Percentiles rank a stretch among this genome's conserved stretches.
Conservation (phyloP, 768 basidiomycete species). For the Sutorius australiensis region DNA sequence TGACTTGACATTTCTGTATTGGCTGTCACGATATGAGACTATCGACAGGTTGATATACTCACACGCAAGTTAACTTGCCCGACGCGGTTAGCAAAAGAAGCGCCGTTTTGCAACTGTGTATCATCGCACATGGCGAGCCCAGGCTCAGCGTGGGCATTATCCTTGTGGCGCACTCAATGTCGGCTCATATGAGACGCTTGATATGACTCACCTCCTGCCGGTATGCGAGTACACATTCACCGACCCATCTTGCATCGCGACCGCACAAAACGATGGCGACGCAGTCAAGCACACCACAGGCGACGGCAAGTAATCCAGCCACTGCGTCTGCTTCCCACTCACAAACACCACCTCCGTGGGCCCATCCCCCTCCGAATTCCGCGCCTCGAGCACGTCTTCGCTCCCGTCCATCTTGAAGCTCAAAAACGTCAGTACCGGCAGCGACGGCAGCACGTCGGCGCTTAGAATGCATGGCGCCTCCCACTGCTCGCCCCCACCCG, state of each 20-base stretch:
- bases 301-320: constrained; percentile 84
- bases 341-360: constrained; percentile 65
- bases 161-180: constrained; percentile 38
- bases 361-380: constrained; percentile 69
- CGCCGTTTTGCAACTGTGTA: constrained; percentile 61
- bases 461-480: constrained; percentile 21
- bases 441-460: constrained; percentile 38
- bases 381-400: constrained; percentile 68
- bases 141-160: constrained; percentile 74
- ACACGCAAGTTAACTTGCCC: constrained; percentile 79
- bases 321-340: constrained; percentile 67
- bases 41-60: constrained; percentile 17
- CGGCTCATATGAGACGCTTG: background rate
- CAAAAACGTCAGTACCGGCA: constrained; percentile 58
- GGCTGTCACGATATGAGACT: constrained; percentile 5
- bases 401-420: constrained; percentile 59
- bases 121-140: constrained; percentile 63
- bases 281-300: constrained; percentile 66
- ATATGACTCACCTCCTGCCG: constrained; percentile 65
- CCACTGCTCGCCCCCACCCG: constrained; percentile 13
- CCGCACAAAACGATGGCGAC: constrained; percentile 67
- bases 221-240: constrained; percentile 82
- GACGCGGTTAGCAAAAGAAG: constrained; percentile 70
- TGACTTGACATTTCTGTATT: constrained; percentile 71
- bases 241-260: constrained; percentile 71